These are phyloP conservation scores for Coemansia sp. DNA, from an alignment of 192 early-diverging fungal species.

Conservation along the genomic window DNA sequence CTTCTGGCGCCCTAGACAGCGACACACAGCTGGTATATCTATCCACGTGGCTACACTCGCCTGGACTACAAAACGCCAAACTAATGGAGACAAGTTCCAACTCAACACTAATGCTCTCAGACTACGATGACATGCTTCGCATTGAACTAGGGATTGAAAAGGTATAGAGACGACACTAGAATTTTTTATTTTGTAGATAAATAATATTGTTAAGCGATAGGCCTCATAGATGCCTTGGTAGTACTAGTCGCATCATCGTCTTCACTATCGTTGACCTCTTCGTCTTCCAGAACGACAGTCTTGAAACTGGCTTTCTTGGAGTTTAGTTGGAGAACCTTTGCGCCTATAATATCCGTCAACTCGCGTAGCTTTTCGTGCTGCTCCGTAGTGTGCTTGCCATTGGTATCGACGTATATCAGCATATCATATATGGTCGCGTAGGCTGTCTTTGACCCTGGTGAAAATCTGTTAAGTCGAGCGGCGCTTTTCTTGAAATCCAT, in stretches of 20 bases:
- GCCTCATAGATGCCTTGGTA: not conserved
- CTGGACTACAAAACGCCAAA: constrained; percentile 28
- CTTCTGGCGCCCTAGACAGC: constrained; percentile 24
- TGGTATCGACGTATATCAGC: constrained; percentile 39
- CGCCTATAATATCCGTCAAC: constrained; percentile 35
- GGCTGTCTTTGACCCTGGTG: constrained; percentile 19
- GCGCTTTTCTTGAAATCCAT: constrained; percentile 38
- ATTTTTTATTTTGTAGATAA: not conserved
- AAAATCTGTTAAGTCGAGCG: constrained; percentile 28
- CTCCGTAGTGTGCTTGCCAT: constrained; percentile 39
- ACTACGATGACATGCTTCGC: constrained; percentile 30
- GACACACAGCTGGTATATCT: constrained; percentile 35
- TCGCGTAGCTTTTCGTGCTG: constrained; percentile 34
- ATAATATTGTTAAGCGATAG: not conserved
- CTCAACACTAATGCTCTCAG: constrained; percentile 23
- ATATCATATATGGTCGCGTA: constrained; percentile 43
- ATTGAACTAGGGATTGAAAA: constrained; percentile 21
- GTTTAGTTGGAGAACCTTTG: constrained; percentile 33
- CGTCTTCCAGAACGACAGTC: constrained; percentile 35
- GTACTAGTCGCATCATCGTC: constrained; percentile 1
- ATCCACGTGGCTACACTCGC: constrained; percentile 33
- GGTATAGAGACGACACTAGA: not conserved
- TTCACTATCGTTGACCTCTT: constrained; percentile 20
- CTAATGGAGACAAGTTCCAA: constrained; percentile 10
- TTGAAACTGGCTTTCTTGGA: constrained; percentile 24